A percentile compares a stretch with the other conserved stretches of the same genome.
phyloP scores from a whole-genome alignment of 768 basidiomycete genomes.

The Strobilomyces echinocephalus region DNA sequence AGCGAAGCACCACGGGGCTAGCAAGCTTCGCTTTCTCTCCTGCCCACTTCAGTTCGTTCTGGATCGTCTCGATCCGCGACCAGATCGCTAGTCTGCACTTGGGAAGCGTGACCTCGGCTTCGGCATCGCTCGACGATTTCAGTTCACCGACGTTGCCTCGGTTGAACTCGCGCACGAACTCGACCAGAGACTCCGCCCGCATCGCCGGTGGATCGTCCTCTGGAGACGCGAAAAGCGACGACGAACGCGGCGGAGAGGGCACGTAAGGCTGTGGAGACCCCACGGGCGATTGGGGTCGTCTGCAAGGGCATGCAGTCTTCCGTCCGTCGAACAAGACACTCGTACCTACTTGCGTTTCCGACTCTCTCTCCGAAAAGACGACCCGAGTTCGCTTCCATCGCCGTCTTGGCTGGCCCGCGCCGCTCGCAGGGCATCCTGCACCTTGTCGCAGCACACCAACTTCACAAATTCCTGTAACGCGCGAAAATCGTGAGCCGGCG shows the following conservation, averaged over 20 bases:
- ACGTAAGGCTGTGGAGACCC: conserved; percentile 58
- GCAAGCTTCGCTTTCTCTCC: conserved; percentile 10
- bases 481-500: conserved; percentile 39
- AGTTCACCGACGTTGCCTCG: conserved; percentile 15
- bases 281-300: conserved; percentile 50
- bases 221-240: conserved; percentile 40
- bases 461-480: conserved; percentile 47
- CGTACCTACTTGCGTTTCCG: conserved; percentile 54
- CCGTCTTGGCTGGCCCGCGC: conserved; percentile 52
- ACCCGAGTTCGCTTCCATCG: conserved; percentile 48
- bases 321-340: neutral
- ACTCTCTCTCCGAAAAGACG: conserved; percentile 42
- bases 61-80: conserved; percentile 31
- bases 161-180: conserved; percentile 61
- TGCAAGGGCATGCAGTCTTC: conserved; percentile 15
- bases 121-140: neutral
- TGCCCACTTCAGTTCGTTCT: conserved; percentile 8
- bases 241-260: conserved; percentile 34
- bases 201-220: conserved; percentile 38
- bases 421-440: conserved; percentile 54
- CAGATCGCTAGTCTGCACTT: conserved; percentile 51
- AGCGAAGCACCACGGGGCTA: conserved; percentile 44
- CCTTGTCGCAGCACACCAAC: conserved; percentile 41
- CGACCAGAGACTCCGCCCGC: conserved; percentile 41
- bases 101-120: neutral